These are phyloP conservation scores for Bassia scoparia DNA, from an alignment of 148 eudicot species.

Conservation along the genomic window DNA sequence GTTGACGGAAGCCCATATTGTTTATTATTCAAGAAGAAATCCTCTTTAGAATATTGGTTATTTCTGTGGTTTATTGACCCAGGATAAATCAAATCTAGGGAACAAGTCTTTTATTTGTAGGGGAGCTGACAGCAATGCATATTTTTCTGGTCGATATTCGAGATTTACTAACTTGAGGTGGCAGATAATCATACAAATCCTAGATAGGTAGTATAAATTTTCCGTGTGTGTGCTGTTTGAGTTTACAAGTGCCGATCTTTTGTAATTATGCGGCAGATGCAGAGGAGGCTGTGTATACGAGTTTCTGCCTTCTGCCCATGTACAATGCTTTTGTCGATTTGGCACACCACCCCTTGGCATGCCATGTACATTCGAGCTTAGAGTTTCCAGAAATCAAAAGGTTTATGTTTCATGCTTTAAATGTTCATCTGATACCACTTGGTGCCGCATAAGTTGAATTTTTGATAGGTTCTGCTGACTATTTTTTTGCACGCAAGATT, in stretches of 20 bases:
- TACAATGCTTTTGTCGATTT: conserved; percentile 8
- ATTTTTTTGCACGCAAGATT: not conserved
- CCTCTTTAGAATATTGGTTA: conserved; percentile 2
- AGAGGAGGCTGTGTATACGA: conserved; percentile 21
- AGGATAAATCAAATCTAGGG: conserved; percentile 8
- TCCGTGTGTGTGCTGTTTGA: conserved; percentile 7
- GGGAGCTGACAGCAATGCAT: conserved; percentile 11
- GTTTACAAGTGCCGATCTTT: conserved; percentile 18
- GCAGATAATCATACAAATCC: conserved; percentile 21
- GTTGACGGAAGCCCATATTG: not conserved
- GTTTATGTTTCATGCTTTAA: conserved; percentile 6
- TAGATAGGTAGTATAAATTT: conserved; percentile 24
- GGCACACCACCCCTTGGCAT: conserved; percentile 12
- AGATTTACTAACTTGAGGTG: conserved; percentile 22
- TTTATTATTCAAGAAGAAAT: not conserved
- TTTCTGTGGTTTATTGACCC: conserved; percentile 14
- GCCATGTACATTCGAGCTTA: conserved; percentile 25
- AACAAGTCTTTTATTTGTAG: conserved; percentile 12
- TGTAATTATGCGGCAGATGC: conserved; percentile 30
- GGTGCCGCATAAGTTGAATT: conserved; percentile 13
- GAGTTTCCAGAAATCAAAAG: conserved; percentile 9
- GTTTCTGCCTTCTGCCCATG: conserved; percentile 5
- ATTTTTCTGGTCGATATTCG: conserved; percentile 12
- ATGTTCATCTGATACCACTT: not conserved
- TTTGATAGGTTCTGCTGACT: not conserved